Conservation (phyloP, 352 stramenopile species). For the Heterotrichella gracilis region DNA sequence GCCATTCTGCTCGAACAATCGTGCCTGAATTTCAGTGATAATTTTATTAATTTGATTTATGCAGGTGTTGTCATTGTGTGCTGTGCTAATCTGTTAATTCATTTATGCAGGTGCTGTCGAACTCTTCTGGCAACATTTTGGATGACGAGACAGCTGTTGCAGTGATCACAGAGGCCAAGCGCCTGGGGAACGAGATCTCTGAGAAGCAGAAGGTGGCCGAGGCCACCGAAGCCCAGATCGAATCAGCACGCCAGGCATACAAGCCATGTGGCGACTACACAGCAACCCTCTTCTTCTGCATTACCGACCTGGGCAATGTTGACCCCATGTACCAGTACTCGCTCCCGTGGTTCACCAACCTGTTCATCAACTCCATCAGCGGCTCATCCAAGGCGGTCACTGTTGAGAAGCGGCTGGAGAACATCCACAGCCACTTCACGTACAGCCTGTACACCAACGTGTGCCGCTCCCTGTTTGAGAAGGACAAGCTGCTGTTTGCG, state of each 20-base stretch:
- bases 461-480: conserved; percentile 70
- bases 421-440: conserved; percentile 62
- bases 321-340: conserved; percentile 85
- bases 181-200: conserved; percentile 62
- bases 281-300: conserved; percentile 66
- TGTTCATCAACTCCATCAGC: conserved; percentile 57
- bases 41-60: too few relatives aligned
- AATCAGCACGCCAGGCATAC: conserved; percentile 52
- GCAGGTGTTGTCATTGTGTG: too few relatives aligned
- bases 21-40: too few relatives aligned
- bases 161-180: conserved; percentile 55
- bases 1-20: too few relatives aligned
- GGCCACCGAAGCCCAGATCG: conserved; percentile 60
- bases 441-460: conserved; percentile 65
- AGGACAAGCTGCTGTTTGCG: conserved; percentile 69
- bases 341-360: conserved; percentile 72
- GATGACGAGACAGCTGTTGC: conserved; percentile 70
- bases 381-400: conserved; percentile 32
- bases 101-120: conserved; percentile 57
- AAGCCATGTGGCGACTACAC: conserved; percentile 51
- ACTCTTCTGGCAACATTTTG: conserved; percentile 63
- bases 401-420: conserved; percentile 37
- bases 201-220: conserved; percentile 65
- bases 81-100: too few relatives aligned
- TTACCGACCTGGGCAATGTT: conserved; percentile 53